phyloP scores from a whole-genome alignment of 208 protist species.

The Leishmania mexicana region DNA sequence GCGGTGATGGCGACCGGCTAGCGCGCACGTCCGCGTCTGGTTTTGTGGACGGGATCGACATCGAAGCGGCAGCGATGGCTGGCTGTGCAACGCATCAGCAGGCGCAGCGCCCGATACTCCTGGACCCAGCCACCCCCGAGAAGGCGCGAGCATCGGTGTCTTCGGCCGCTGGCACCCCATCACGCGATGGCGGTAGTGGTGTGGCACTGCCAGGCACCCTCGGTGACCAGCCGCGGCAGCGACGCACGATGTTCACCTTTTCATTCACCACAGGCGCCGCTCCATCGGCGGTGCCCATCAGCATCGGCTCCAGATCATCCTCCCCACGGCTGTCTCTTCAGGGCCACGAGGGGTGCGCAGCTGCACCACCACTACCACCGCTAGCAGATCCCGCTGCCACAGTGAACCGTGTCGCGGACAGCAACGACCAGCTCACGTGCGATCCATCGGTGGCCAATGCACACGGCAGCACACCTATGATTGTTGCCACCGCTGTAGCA shows the following conservation, averaged over 20 bases:
- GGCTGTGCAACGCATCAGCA: constrained; percentile 12
- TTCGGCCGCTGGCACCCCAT: constrained; percentile 14
- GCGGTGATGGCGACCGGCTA: constrained; percentile 1
- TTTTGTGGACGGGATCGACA: neutral
- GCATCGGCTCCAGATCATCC: neutral
- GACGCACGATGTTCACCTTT: constrained; percentile 47
- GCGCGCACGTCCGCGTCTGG: neutral
- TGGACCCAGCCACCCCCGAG: constrained; percentile 40
- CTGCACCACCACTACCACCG: neutral
- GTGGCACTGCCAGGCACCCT: neutral
- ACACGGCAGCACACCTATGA: neutral
- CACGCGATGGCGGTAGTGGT: constrained; percentile 4
- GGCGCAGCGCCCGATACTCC: constrained; percentile 22
- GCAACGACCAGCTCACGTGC: constrained; percentile 31
- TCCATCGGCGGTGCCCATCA: neutral
- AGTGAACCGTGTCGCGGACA: neutral
- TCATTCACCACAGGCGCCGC: constrained; percentile 1
- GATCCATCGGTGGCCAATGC: constrained; percentile 25
- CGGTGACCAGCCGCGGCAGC: constrained; percentile 9
- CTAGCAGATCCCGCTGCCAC: neutral
- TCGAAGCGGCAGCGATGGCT: neutral
- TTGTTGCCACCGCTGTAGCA: neutral
- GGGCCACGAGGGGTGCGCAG: neutral
- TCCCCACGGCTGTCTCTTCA: constrained; percentile 15
- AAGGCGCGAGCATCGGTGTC: constrained; percentile 28